Evolutionary conservation across 1,139 yeast species (phyloP), one percentile per base, ranked within the genome.

Genomic region (Yamadazyma epiphylla): DNA sequence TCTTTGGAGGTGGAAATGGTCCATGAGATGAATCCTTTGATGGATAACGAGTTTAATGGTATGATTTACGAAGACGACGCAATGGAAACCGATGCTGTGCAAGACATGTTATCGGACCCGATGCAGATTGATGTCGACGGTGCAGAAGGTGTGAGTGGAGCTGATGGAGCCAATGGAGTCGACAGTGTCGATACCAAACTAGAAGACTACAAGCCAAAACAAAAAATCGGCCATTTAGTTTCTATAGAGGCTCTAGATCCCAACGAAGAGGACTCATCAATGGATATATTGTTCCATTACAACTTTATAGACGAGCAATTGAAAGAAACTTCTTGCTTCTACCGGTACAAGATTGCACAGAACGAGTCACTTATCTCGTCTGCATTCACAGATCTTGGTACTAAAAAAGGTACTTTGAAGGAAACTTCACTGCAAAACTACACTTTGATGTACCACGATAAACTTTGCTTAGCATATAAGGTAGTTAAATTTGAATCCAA

Each of bases 241-340:
- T 45, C 55, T 19, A 53, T 77, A 6, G 68, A 69, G 28, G 41
- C 76, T 1, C 65, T 79, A 0, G 71, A 80, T 0, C 59, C 58
- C 31, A 58, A 53, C 28, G 60, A 55, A 5, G 45, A 58, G 6
- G 57, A 53, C 4, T 51, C 64, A 0, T 54, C 58, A 14, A 47
- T 67, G 16, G 71, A 65, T 29, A 48, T 74, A 2, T 48, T 67
- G 12, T 45, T 70, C 28, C 56, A 50, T 32, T 70, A 50, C 43
- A 58, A 45, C 26, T 48, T 39, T 41, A 54, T 42, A 35, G 49
- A 46, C 24, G 43, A 43, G 4, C 30, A 33, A 5, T 38, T 41
- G 5, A 40, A 41, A n/a, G 28, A 33, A 2, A 35, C 48, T 4
- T 53, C 71, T n/a, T 45, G 53, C 0, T 37, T 72, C 2, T 51